phyloP scores from a whole-genome alignment of 495 filamentous ascomycete genomes.

The Niebla homalea region DNA sequence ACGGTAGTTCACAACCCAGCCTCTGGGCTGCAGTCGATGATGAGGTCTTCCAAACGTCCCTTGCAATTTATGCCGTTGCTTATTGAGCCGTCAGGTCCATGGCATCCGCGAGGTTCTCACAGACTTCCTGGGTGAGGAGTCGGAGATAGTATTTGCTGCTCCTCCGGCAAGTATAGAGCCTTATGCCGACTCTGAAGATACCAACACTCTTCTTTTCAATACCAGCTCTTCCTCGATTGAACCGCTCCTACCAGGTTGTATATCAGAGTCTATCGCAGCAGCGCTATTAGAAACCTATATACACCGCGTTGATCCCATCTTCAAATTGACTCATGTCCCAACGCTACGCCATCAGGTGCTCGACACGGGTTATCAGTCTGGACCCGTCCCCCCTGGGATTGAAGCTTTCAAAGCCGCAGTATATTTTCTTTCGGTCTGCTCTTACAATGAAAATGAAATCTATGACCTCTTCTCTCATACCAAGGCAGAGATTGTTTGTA shows the following conservation, averaged over 20 bases:
- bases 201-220: not conserved
- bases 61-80: no score
- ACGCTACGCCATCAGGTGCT: not conserved
- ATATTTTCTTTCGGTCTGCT: constrained; percentile 2
- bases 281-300: not conserved
- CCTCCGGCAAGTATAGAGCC: not conserved
- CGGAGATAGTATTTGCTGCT: not conserved
- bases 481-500: not conserved
- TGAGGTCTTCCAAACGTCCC: not conserved
- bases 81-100: not conserved
- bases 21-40: not conserved
- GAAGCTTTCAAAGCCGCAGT: constrained; percentile 2
- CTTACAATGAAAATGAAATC: not conserved
- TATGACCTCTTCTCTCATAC: not conserved
- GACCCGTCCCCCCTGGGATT: not conserved
- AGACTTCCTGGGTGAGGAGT: not conserved
- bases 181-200: not conserved
- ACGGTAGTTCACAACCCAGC: not conserved
- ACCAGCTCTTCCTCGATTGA: not conserved
- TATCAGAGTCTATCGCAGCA: not conserved
- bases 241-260: not conserved
- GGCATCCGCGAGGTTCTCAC: not conserved
- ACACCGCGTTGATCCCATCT: not conserved
- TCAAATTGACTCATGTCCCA: not conserved
- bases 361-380: no score